These are phyloP conservation scores for Fusarium sp. DNA, from an alignment of 2,329 filamentous ascomycete species.

Conservation along the genomic window DNA sequence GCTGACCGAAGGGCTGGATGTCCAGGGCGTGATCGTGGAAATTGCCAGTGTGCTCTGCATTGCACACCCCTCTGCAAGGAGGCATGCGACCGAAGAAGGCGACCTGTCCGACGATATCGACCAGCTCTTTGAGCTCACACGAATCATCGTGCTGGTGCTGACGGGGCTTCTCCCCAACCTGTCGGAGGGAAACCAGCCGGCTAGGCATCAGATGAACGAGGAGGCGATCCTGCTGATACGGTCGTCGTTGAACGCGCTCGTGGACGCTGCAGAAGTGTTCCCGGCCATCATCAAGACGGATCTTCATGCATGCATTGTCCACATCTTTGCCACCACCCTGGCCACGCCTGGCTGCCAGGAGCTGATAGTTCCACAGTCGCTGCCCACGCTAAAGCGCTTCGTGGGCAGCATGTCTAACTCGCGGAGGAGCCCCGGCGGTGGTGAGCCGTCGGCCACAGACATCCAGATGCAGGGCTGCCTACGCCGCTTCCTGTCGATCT, in stretches of 20 bases:
- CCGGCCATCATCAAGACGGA: slow-evolving; percentile 96
- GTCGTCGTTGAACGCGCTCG: slow-evolving; percentile 82
- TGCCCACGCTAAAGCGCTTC: slow-evolving; percentile 92
- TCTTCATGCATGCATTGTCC: slow-evolving; percentile 92
- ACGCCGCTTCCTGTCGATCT: slow-evolving; percentile 81
- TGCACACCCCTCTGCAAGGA: slow-evolving; percentile 85
- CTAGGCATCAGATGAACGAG: slow-evolving; percentile 81
- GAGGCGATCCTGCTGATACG: slow-evolving; percentile 83
- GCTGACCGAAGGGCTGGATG: slow-evolving; percentile 85
- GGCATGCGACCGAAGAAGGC: slow-evolving; percentile 64
- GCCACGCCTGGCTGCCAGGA: slow-evolving; percentile 85
- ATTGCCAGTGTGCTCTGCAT: slow-evolving; percentile 91
- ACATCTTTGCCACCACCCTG: slow-evolving; percentile 94
- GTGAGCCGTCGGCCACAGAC: slow-evolving; percentile 60
- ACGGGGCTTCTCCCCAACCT: slow-evolving; percentile 87
- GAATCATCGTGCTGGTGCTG: slow-evolving; percentile 93
- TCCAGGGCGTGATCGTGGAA: slow-evolving; percentile 91
- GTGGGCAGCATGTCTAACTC: slow-evolving; percentile 73
- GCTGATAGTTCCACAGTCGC: slow-evolving; percentile 84
- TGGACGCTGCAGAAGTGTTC: slow-evolving; percentile 94
- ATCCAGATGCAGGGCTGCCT: slow-evolving; percentile 82
- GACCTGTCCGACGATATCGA: slow-evolving; percentile 96
- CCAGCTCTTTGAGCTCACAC: slow-evolving; percentile 93
- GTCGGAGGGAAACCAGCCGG: slow-evolving; percentile 68
- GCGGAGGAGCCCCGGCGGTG: slow-evolving; percentile 48